Base-by-base conservation (phyloP, 2,329 filamentous ascomycete species). In the Penicillium fuscoglaucum region DNA sequence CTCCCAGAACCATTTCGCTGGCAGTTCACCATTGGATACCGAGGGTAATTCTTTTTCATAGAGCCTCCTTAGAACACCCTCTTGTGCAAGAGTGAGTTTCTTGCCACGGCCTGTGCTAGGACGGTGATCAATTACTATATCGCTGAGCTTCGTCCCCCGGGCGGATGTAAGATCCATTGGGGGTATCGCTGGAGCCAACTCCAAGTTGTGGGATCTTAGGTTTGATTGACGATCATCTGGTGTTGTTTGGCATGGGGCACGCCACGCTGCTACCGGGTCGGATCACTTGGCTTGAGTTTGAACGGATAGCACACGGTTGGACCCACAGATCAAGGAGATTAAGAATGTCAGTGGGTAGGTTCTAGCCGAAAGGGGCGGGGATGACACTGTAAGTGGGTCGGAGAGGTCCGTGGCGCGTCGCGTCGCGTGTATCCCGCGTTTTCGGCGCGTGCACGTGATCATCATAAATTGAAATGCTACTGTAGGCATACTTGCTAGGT, bases 21-120 rank as follows among this genome's bases (percentile, higher is more conserved):
- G 55, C 6, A 24, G 12, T 13, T 43, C 15, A 2, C 17, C 28
- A 5, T 43, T 15, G 8, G 49, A 5, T 1, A 43, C 13, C 1
- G 28, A 37, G 17, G 24, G 50, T 15, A 35, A 7, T 37, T 37
- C 17, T 26, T 43, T 28, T 39, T 54, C 35, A 48, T 48, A 58
- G 6, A 58, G 50, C 1, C 19, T 33, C 13, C 13, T 41, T 8
- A 61, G 33, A 33, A 50, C 21, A 8, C 10, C 8, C 29, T 46
- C 45, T 50, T 59, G 51, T 1, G 48, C 28, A 17, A 49, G 26
- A 5, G 51, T 60, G 10, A 50, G 40, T n/a, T 26, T 31, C 39
- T 49, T 52, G 29, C 55, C 55, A 17, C 44, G 58, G 33, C 39
- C 29, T 50, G 44, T 44, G 8, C n/a, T 19, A 15, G 44, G 55